Conservation (phyloP, 352 stramenopile genomes). For the Phytophthora macrochlamydospora region DNA sequence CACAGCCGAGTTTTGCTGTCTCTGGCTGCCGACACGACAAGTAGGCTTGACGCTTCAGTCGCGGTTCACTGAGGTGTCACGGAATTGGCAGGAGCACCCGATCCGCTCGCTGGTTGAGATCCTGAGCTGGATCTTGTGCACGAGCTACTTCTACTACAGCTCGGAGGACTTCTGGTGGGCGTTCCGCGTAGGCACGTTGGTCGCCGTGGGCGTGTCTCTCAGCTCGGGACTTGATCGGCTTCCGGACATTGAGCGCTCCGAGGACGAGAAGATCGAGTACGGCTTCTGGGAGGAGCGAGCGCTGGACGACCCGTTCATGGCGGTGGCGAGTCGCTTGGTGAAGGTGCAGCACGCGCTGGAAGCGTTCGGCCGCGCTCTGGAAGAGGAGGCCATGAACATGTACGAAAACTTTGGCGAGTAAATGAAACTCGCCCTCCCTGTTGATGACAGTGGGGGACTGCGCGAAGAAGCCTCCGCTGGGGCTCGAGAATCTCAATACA, state of each 20-base stretch:
- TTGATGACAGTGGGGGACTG: slow-evolving; percentile 6
- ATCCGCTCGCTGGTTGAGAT: slow-evolving; percentile 66
- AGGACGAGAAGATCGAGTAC: slow-evolving; percentile 46
- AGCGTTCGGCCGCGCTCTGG: slow-evolving; percentile 24
- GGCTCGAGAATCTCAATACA: slow-evolving; percentile 11
- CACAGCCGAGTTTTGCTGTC: slow-evolving; percentile 77
- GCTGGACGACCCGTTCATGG: slow-evolving; percentile 50
- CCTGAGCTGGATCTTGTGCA: slow-evolving; percentile 61
- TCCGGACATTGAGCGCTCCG: slow-evolving; percentile 52
- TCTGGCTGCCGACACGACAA: slow-evolving; percentile 77
- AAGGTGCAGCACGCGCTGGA: slow-evolving; percentile 44
- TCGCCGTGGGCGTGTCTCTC: slow-evolving; percentile 56
- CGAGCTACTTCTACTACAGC: slow-evolving; percentile 63
- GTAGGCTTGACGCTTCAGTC: slow-evolving; percentile 77
- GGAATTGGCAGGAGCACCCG: slow-evolving; percentile 67
- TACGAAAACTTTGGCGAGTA: slow-evolving; percentile 73
- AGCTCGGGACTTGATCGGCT: slow-evolving; percentile 64
- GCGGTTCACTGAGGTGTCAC: slow-evolving; percentile 59
- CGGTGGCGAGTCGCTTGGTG: slow-evolving; percentile 42
- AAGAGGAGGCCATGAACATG: slow-evolving; percentile 67
- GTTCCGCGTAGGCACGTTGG: slow-evolving; percentile 59
- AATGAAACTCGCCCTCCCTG: not conserved
- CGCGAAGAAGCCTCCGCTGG: slow-evolving; percentile 1
- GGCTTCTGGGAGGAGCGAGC: slow-evolving; percentile 65
- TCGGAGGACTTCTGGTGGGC: slow-evolving; percentile 56